phyloP scores from a whole-genome alignment of 2,329 filamentous ascomycete species.

The Ampelomyces quisqualis region DNA sequence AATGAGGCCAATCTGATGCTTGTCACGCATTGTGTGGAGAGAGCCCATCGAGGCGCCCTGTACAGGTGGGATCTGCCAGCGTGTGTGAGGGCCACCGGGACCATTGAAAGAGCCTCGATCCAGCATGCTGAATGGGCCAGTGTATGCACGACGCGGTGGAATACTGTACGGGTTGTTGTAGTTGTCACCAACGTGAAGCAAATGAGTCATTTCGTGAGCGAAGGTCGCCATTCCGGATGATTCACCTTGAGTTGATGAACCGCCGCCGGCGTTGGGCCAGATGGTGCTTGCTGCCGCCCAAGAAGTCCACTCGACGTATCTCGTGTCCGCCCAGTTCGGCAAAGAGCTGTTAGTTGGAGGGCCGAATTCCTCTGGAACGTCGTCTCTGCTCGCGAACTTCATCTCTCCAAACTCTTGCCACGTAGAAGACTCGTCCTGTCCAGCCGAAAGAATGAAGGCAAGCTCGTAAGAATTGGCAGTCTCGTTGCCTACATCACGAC shows the following conservation, averaged over 20 bases:
- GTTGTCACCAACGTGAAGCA: conserved; percentile 57
- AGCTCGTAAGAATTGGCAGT: conserved; percentile 53
- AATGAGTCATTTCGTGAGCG: conserved; percentile 56
- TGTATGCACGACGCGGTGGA: conserved; percentile 52
- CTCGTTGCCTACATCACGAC: conserved; percentile 54
- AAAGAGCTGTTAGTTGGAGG: conserved; percentile 49
- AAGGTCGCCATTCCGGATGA: conserved; percentile 57
- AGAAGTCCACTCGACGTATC: conserved; percentile 57
- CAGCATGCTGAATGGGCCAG: conserved; percentile 57
- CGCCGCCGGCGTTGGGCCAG: conserved; percentile 57
- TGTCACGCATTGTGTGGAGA: conserved; percentile 56
- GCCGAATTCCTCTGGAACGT: conserved; percentile 53
- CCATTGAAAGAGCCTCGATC: conserved; percentile 56
- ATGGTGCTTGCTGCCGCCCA: conserved; percentile 55
- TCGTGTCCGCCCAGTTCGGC: conserved; percentile 52
- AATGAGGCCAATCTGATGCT: conserved; percentile 54
- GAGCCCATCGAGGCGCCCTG: conserved; percentile 54
- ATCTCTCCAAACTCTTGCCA: conserved; percentile 61
- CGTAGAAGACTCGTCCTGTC: conserved; percentile 57
- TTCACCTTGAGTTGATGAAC: conserved; percentile 57
- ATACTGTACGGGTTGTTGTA: conserved; percentile 57
- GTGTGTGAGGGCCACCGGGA: conserved; percentile 55
- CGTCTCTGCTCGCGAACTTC: conserved; percentile 51
- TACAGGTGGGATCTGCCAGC: conserved; percentile 55
- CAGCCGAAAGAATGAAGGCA: conserved; percentile 57